Evolutionary conservation across 176 grass and related monocot genomes (phyloP), one percentile per base, ranked within the genome.

Genomic region (Oryza meyeriana): DNA sequence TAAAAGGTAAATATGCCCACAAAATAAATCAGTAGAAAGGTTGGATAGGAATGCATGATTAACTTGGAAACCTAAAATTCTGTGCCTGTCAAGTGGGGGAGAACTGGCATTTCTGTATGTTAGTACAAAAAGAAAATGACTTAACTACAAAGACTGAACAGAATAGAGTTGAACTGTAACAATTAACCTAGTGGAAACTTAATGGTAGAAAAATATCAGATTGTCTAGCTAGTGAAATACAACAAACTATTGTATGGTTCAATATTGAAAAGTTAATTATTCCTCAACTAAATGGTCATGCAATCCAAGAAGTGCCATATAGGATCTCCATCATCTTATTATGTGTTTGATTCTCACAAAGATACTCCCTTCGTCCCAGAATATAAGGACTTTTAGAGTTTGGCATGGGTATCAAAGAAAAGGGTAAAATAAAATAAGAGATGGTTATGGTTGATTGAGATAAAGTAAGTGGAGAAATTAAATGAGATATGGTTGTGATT

Each of bases 311-410:
- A n/a, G 87, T 89, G 18, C 86, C 75, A 36, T 98, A 92, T 72
- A 98, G 84, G 67, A 76, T 64, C n/a, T 76, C 27, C 32, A 83
- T 52, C 59, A 95, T 80, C 61, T 91, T 66, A 61, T 86, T 79
- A 32, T 88, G 87, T 27, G 92, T 90, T 82, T 95, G 34, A 39
- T 95, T 93, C 45, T 91, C 38, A n/a, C 69, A 71, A 47, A 98
- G 58, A 35, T 93, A 93, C n/a, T n/a, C n/a, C n/a, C n/a, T n/a
- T n/a, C n/a, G n/a, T n/a, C n/a, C n/a, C n/a, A n/a, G n/a, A n/a
- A n/a, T n/a, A n/a, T n/a, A n/a, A n/a, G n/a, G n/a, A n/a, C n/a
- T n/a, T n/a, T n/a, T n/a, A n/a, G n/a, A n/a, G n/a, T n/a, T n/a
- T n/a, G n/a, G n/a, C n/a, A n/a, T n/a, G n/a, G n/a, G n/a, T n/a